phyloP scores from a whole-genome alignment of 1,284 basidiomycete genomes.

The Tilletiaria anomala region DNA sequence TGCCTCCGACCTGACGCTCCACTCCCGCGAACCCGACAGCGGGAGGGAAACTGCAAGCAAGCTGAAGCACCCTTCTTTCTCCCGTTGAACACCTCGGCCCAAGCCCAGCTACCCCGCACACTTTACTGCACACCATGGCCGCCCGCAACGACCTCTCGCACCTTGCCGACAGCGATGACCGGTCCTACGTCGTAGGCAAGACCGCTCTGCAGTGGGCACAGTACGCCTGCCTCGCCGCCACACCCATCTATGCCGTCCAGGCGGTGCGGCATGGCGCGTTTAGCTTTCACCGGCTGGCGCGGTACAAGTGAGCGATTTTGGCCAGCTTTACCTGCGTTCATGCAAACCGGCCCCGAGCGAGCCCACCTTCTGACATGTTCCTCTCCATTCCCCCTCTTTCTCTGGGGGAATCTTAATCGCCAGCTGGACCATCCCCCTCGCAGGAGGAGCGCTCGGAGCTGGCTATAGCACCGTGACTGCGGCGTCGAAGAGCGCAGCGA shows the following conservation, averaged over 20 bases:
- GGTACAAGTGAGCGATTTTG: conserved; percentile 15
- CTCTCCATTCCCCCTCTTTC: neutral
- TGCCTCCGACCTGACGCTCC: too few relatives aligned
- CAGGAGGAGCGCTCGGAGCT: conserved; percentile 11
- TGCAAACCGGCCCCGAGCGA: neutral
- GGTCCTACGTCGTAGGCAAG: conserved; percentile 1
- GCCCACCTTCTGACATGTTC: neutral
- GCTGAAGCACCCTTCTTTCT: too few relatives aligned
- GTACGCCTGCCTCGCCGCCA: conserved; percentile 22
- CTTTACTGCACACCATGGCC: too few relatives aligned
- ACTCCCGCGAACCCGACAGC: too few relatives aligned
- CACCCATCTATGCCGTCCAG: conserved; percentile 22
- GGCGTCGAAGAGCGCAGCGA: conserved; percentile 6
- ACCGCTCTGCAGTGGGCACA: conserved; percentile 5
- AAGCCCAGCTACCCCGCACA: too few relatives aligned
- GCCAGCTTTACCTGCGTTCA: neutral
- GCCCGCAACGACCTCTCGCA: too few relatives aligned
- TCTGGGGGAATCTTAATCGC: too few relatives aligned
- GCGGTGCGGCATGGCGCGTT: conserved; percentile 17
- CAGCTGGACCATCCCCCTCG: conserved; percentile 21
- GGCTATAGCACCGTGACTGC: conserved; percentile 14
- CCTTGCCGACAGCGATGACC: too few relatives aligned
- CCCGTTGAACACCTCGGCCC: too few relatives aligned
- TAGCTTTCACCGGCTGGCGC: conserved; percentile 12
- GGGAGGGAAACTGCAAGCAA: too few relatives aligned